phyloP scores from a whole-genome alignment of 75 land plant species.

The Gnetum montanum region DNA sequence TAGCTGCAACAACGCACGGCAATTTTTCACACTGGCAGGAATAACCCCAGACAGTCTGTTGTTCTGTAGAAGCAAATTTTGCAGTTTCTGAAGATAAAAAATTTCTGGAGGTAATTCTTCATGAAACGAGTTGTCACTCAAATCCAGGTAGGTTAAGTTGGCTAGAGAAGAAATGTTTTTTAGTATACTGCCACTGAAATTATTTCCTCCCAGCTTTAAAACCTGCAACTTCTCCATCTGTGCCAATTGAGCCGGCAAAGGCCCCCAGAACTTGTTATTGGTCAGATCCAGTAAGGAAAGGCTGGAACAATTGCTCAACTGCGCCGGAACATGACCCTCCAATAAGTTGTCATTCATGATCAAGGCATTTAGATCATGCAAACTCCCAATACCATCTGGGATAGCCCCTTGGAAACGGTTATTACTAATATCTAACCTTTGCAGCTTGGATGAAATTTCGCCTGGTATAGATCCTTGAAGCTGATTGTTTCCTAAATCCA shows the following conservation, averaged over 20 bases:
- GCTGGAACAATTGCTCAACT: constrained; percentile 24
- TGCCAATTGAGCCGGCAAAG: constrained; percentile 23
- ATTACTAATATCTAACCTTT: constrained; percentile 8
- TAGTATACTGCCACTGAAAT: constrained; percentile 28
- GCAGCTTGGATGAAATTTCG: constrained; percentile 5
- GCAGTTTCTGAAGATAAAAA: constrained; percentile 11
- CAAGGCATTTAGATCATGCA: constrained; percentile 12
- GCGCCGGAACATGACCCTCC: constrained; percentile 19
- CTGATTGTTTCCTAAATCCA: constrained; percentile 29
- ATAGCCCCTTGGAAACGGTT: constrained; percentile 4
- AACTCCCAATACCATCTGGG: background rate
- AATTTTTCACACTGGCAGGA: constrained; percentile 20
- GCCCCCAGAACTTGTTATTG: constrained; percentile 35
- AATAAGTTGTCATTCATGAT: constrained; percentile 24
- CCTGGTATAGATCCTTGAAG: constrained; percentile 30
- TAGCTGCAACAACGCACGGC: constrained; percentile 9
- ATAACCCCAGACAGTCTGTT: constrained; percentile 29
- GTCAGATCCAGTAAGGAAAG: constrained; percentile 24
- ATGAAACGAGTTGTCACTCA: constrained; percentile 24
- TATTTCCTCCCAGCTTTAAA: constrained; percentile 40
- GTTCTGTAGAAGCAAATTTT: constrained; percentile 19
- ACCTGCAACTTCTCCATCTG: constrained; percentile 15
- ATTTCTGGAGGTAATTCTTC: constrained; percentile 30
- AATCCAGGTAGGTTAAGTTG: constrained; percentile 16
- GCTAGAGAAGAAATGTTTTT: constrained; percentile 16